Evolutionary conservation across 192 early-diverging fungal species (phyloP), one percentile per base, ranked within the genome.

Genomic region (Allomyces macrogynus): DNA sequence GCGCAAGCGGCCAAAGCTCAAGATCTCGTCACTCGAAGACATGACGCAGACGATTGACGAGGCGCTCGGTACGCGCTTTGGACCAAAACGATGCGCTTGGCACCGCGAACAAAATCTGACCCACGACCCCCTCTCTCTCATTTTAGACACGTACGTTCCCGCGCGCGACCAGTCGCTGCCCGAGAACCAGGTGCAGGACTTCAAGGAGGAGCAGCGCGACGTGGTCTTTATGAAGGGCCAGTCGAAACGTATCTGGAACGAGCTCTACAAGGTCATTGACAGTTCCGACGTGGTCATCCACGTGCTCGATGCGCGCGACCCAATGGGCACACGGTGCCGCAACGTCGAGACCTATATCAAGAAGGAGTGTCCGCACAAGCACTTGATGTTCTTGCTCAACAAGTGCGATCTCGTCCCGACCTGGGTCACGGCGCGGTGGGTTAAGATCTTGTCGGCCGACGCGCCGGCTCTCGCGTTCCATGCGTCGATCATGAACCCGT

Each of bases 341-440:
- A 89, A 86, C 64, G 92, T 99, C 9, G 94, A 97, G 72, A 84
- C 86, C 70, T 89, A 90, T 68, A 73, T 99, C 22, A 87, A 88
- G 72, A 87, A 91, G 64, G 96, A 99, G 71, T 89, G 86, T 22
- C 81, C 83, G 42, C 93, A 97, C 80, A 99, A 99, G 77, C 94
- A 99, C 67, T 65, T 99, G 66, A 81, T 97, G 25, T 99, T 89
- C 72, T 81, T 99, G 23, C 79, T 99, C 40, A 99, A 99, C 84
- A 99, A 99, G 77, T 95, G 92, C 67, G 96, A 99, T 78, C 76
- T 99, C 67, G 91, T 99, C 5, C 96, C 96, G 22, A 95, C 94
- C 23, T 99, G 96, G 96, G 92, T 92, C 23, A 97, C 96, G 32
- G 89, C 87, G 18, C 88, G 89, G 67, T 99, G 96, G 96, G 93